Conservation (phyloP, 2,329 filamentous ascomycete genomes). For the Daldinia sp. region DNA sequence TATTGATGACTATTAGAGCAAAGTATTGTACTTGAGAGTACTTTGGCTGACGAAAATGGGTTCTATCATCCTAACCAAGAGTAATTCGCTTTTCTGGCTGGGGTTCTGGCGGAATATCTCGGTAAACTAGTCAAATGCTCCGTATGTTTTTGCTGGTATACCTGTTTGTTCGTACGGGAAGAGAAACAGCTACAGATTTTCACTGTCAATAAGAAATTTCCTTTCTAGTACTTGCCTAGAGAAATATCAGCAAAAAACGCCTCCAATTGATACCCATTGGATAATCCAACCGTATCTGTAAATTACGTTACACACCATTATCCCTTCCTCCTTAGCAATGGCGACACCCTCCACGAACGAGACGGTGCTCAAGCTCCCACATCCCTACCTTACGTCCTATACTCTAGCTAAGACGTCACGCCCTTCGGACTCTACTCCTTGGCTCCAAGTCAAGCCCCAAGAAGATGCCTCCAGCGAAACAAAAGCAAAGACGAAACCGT, state of each 20-base stretch:
- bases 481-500: slow-evolving; percentile 48
- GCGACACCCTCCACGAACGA: slow-evolving; percentile 49
- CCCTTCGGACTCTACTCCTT: slow-evolving; percentile 44
- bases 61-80: not conserved
- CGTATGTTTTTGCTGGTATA: not conserved
- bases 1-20: slow-evolving; percentile 6
- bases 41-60: not conserved
- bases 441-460: slow-evolving; percentile 54
- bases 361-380: slow-evolving; percentile 61
- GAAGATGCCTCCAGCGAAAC: slow-evolving; percentile 23
- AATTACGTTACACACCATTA: slow-evolving; percentile 5
- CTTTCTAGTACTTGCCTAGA: slow-evolving; percentile 4
- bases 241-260: not conserved
- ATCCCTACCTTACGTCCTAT: slow-evolving; percentile 63
- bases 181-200: slow-evolving; percentile 9
- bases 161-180: not conserved
- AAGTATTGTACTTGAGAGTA: slow-evolving; percentile 30
- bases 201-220: slow-evolving; percentile 18
- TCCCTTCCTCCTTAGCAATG: slow-evolving; percentile 41
- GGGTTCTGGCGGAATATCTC: slow-evolving; percentile 30
- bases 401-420: slow-evolving; percentile 54
- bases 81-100: not conserved
- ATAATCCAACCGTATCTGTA: slow-evolving; percentile 14
- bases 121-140: slow-evolving; percentile 12
- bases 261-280: slow-evolving; percentile 9